These are phyloP conservation scores for Gossypium arboreum DNA, from an alignment of 345 rosid genomes.

Conservation along the genomic window DNA sequence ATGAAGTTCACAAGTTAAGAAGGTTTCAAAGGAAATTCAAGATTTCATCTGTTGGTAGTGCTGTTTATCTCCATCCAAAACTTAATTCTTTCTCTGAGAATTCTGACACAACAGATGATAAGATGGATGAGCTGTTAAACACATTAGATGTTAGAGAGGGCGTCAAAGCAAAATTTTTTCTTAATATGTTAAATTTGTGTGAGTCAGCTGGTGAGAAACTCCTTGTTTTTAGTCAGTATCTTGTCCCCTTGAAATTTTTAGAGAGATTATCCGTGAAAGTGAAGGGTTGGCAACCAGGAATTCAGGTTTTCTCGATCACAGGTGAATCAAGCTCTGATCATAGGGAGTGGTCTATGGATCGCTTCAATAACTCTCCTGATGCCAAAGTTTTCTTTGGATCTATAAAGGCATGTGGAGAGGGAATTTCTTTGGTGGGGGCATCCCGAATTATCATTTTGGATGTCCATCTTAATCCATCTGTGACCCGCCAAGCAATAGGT, in stretches of 20 bases:
- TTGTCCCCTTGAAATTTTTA: conserved; percentile 59
- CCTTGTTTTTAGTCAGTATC: conserved; percentile 82
- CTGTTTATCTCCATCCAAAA: conserved; percentile 52
- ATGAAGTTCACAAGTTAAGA: conserved; percentile 37
- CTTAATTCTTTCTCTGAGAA: conserved; percentile 21
- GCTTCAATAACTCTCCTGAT: conserved; percentile 63
- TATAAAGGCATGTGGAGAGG: conserved; percentile 94
- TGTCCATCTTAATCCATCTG: conserved; percentile 90
- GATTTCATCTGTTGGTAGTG: conserved; percentile 46
- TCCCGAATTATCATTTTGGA: conserved; percentile 73
- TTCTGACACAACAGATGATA: conserved; percentile 26
- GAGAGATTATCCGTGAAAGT: conserved; percentile 47
- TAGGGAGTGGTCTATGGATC: conserved; percentile 72
- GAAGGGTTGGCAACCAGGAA: conserved; percentile 61
- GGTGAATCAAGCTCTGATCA: conserved; percentile 46
- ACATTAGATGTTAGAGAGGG: conserved; percentile 58
- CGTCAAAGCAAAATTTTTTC: conserved; percentile 71
- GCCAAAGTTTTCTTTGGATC: conserved; percentile 88
- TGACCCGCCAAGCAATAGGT: conserved; percentile 87
- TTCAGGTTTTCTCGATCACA: conserved; percentile 64
- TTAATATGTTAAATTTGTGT: conserved; percentile 59
- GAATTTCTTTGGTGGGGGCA: conserved; percentile 92
- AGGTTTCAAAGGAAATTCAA: conserved; percentile 31
- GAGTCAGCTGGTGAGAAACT: conserved; percentile 64
- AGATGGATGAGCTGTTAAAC: conserved; percentile 53